These are phyloP conservation scores for Pseudogymnoascus sp. DNA, from an alignment of 2,329 filamentous ascomycete species.

Conservation along the genomic window DNA sequence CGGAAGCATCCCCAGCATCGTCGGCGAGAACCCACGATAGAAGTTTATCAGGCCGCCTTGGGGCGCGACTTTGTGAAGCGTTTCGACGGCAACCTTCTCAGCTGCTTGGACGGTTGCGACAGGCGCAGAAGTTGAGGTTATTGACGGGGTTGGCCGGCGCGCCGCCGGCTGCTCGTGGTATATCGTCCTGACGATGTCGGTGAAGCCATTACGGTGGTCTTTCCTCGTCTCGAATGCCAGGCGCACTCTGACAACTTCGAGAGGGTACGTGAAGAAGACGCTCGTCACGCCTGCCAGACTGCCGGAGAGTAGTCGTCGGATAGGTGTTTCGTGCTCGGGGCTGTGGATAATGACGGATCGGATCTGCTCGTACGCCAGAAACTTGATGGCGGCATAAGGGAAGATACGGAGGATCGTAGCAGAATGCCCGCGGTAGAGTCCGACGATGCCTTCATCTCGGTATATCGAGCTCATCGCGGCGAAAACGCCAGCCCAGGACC, in stretches of 20 bases:
- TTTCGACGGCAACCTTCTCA: constrained; percentile 33
- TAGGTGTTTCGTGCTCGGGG: constrained; percentile 69
- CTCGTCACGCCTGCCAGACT: constrained; percentile 77
- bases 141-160: constrained; percentile 30
- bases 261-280: constrained; percentile 92
- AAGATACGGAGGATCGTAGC: constrained; percentile 92
- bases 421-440: constrained; percentile 89
- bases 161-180: constrained; percentile 62
- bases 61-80: constrained; percentile 50
- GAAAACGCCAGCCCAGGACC: constrained; percentile 80
- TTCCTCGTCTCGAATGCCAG: constrained; percentile 89
- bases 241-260: constrained; percentile 88
- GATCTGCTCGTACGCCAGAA: constrained; percentile 95
- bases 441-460: constrained; percentile 61
- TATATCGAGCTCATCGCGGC: constrained; percentile 82
- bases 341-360: constrained; percentile 69
- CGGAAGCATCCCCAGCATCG: constrained; percentile 88
- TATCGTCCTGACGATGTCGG: constrained; percentile 76
- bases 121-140: constrained; percentile 21
- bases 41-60: constrained; percentile 76
- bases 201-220: constrained; percentile 61
- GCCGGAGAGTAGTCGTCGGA: constrained; percentile 68
- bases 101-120: constrained; percentile 36
- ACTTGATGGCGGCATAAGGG: constrained; percentile 96
- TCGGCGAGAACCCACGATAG: constrained; percentile 88